A percentile compares a stretch with the other conserved stretches of the same genome.
These are phyloP conservation scores for Diplosphaera chodatii DNA, from an alignment of 139 green algal genomes.

Conservation along the genomic window DNA sequence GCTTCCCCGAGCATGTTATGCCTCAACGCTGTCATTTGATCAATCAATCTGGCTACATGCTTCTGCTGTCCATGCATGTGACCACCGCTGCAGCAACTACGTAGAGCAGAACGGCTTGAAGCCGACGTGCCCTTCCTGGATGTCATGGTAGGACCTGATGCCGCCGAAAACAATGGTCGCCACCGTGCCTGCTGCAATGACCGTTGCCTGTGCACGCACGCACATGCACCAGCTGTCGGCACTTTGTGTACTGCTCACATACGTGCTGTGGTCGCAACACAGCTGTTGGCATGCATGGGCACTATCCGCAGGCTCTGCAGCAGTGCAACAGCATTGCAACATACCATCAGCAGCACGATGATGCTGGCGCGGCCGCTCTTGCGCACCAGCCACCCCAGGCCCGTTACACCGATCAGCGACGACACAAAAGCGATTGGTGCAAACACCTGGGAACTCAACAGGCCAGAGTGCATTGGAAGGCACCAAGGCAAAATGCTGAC, in stretches of 20 bases:
- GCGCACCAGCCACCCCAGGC: constrained; percentile 8
- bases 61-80: too few species aligned
- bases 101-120: constrained; percentile 19
- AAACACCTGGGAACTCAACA: constrained; percentile 3
- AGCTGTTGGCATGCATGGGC: too few species aligned
- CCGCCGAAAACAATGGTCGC: constrained; percentile 16
- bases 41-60: too few species aligned
- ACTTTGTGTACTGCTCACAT: too few species aligned
- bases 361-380: constrained; percentile 2
- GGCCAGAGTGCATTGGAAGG: background rate
- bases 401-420: constrained; percentile 18
- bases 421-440: constrained; percentile 15
- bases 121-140: background rate
- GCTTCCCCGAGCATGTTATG: too few species aligned
- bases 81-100: too few species aligned
- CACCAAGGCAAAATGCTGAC: too few species aligned
- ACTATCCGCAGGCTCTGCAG: too few species aligned
- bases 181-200: background rate
- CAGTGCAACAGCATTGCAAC: too few species aligned
- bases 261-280: too few species aligned
- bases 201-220: background rate
- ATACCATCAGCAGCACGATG: background rate
- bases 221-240: too few species aligned
- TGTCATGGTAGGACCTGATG: constrained; percentile 7
- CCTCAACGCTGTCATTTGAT: too few species aligned